A percentile compares a stretch with the other conserved stretches of the same genome.
Conservation (phyloP, 495 filamentous ascomycete species). For the Pyrenula aspistea region DNA sequence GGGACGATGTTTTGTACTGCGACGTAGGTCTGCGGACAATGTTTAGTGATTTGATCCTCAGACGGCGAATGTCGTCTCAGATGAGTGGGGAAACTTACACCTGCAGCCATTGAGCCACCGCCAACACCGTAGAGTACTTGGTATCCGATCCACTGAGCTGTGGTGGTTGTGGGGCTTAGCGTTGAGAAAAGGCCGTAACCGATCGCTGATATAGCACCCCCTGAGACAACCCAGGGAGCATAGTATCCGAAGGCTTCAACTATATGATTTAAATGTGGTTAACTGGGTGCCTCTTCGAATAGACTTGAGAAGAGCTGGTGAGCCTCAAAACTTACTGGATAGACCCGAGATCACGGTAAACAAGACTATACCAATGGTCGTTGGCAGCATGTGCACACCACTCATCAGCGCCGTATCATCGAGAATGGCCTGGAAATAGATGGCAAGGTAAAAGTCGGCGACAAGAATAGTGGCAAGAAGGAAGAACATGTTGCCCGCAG, state of each 20-base stretch:
- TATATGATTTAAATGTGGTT: too few species aligned
- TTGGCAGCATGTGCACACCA: conserved; percentile 57
- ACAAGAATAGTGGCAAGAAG: conserved; percentile 44
- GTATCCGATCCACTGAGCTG: conserved; percentile 53
- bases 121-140: conserved; percentile 53
- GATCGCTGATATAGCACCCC: conserved; percentile 38
- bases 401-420: conserved; percentile 45
- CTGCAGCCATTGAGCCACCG: conserved; percentile 38
- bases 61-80: too few species aligned
- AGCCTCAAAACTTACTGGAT: conserved; percentile 5
- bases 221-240: conserved; percentile 45
- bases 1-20: conserved; percentile 51
- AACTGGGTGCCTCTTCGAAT: too few species aligned
- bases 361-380: conserved; percentile 43
- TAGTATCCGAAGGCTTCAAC: conserved; percentile 54
- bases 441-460: conserved; percentile 44
- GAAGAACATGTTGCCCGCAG: conserved; percentile 27
- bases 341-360: conserved; percentile 42
- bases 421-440: conserved; percentile 70
- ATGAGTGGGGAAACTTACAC: conserved; percentile 14
- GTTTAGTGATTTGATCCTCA: too few species aligned
- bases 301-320: not conserved
- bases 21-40: conserved; percentile 43
- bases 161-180: conserved; percentile 30
- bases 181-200: conserved; percentile 56